phyloP scores from a whole-genome alignment of 345 rosid genomes.

The Hirschfeldia incana region DNA sequence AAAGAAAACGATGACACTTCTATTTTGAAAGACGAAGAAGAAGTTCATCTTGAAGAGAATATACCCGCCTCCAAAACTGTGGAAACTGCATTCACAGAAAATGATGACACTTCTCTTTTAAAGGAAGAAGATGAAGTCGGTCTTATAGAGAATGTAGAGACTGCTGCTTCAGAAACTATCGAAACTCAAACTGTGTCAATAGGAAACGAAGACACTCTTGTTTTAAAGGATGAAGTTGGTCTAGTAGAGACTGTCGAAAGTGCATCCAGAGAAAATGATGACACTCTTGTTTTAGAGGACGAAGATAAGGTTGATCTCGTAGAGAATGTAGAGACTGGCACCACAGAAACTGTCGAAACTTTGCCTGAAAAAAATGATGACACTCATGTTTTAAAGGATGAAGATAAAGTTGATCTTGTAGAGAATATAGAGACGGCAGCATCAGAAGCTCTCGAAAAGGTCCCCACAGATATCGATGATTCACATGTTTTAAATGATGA shows the following conservation, averaged over 20 bases:
- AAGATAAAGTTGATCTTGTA: conserved; percentile 1
- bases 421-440: background rate
- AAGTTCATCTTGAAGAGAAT: background rate
- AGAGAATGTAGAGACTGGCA: no score
- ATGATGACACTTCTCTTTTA: background rate
- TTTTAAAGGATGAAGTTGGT: no score
- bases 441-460: background rate
- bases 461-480: background rate
- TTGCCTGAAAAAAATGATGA: background rate
- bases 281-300: no score
- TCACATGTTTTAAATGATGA: background rate
- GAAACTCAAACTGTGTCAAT: no score
- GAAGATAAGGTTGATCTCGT: no score
- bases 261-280: no score
- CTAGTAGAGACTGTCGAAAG: no score
- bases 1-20: background rate
- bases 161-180: background rate
- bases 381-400: background rate
- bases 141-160: background rate
- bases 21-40: background rate
- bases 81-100: background rate
- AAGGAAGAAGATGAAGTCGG: background rate
- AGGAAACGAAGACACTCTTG: no score
- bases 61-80: background rate
- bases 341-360: no score